These are phyloP conservation scores for Spergularia azorica DNA, from an alignment of 179 eudicot genomes.

Conservation along the genomic window DNA sequence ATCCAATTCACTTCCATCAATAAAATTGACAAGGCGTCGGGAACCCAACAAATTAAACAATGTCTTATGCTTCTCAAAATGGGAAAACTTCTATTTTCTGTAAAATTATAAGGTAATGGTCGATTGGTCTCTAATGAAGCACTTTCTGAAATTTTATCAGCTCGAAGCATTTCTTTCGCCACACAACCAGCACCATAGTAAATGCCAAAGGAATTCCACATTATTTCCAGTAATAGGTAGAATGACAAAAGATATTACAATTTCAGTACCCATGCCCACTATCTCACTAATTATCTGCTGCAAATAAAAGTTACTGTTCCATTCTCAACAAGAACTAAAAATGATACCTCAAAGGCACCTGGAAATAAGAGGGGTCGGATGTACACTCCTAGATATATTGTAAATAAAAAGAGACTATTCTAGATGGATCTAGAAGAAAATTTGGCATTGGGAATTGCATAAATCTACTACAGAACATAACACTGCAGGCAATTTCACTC, in stretches of 20 bases:
- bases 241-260: neutral
- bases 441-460: too few relatives aligned
- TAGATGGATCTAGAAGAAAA: too few relatives aligned
- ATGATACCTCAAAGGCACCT: neutral
- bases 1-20: too few relatives aligned
- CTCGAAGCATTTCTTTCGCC: slow-evolving; percentile 1
- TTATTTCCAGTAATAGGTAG: neutral
- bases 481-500: too few relatives aligned
- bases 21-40: too few relatives aligned
- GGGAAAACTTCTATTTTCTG: too few relatives aligned
- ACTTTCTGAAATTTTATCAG: neutral
- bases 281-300: neutral
- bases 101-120: neutral
- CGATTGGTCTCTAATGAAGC: neutral
- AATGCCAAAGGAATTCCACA: neutral
- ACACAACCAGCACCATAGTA: neutral
- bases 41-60: too few relatives aligned
- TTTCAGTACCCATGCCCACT: neutral
- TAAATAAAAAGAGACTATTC: too few relatives aligned
- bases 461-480: too few relatives aligned
- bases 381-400: too few relatives aligned
- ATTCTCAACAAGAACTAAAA: too few relatives aligned
- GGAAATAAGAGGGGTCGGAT: neutral
- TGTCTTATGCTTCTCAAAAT: too few relatives aligned
- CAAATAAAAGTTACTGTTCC: neutral